Evolutionary conservation across 2,329 filamentous ascomycete species (phyloP).

Genomic region (Colletotrichum camelliae): DNA sequence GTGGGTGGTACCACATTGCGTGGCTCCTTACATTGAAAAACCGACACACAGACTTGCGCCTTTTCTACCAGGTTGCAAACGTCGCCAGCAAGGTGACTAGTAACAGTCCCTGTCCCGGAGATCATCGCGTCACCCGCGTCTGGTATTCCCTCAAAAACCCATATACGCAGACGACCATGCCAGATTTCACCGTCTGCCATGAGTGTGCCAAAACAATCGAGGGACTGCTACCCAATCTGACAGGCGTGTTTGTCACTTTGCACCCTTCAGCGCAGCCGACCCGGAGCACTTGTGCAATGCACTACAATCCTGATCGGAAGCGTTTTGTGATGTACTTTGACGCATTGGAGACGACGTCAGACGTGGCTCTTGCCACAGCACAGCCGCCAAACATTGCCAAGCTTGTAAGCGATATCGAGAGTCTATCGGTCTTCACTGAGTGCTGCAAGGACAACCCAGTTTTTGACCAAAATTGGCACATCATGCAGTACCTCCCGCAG

Average conservation of each 20-base stretch:
- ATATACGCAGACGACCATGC: constrained; percentile 65
- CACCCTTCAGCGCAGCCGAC: constrained; percentile 50
- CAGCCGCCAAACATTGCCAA: constrained; percentile 60
- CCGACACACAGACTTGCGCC: constrained; percentile 65
- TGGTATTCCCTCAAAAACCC: constrained; percentile 83
- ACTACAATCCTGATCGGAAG: constrained; percentile 57
- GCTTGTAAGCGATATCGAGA: constrained; percentile 68
- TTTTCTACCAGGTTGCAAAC: constrained; percentile 73
- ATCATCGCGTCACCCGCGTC: constrained; percentile 57
- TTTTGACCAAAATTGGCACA: constrained; percentile 74
- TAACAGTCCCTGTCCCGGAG: constrained; percentile 62
- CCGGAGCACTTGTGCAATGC: constrained; percentile 71
- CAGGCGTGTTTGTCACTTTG: constrained; percentile 66
- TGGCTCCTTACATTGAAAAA: constrained; percentile 82
- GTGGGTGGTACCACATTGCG: constrained; percentile 82
- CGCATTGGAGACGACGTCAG: constrained; percentile 61
- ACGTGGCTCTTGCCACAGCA: constrained; percentile 50
- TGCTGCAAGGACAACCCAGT: constrained; percentile 71
- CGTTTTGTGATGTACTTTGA: constrained; percentile 67
- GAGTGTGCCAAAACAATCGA: constrained; percentile 77
- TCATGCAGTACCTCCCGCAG: constrained; percentile 75
- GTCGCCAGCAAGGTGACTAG: constrained; percentile 51
- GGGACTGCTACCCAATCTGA: constrained; percentile 74
- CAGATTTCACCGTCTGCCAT: constrained; percentile 77
- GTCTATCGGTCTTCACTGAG: constrained; percentile 62